Base-by-base conservation (phyloP, 345 rosid species). In the Sonneratia alba region DNA sequence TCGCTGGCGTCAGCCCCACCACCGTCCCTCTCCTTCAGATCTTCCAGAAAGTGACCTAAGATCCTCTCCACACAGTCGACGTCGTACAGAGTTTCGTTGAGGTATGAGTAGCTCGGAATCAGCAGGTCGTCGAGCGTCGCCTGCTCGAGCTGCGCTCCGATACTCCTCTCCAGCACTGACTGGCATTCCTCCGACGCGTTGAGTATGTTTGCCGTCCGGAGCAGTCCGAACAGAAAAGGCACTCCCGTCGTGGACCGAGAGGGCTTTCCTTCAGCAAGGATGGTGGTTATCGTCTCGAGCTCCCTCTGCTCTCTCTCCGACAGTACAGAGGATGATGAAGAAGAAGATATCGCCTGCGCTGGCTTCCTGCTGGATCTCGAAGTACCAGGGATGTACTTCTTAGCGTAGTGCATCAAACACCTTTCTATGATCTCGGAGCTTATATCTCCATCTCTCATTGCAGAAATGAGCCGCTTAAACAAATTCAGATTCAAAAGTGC, bases 31-130 rank as follows among this genome's bases (percentile, higher is more conserved):
- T 80, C 84, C 67, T 81, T 86, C 10, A 80, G 22, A 16, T 85
- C 78, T n/a, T 87, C 92, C 76, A 95, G 75, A 78, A 89, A 95
- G 76, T 85, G 79, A 43, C 86, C 78, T 48, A 95, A 71, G 55
- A 95, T 90, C 71, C 97, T 90, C 82, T 90, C 97, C 12, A 95
- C 80, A 80, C 97, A 90, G 79, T 92, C 93, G n/a, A 95, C 97
- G 45, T 95, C 97, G 67, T 95, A 95, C 69, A 95, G 77, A 0
- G 99, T 95, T 77, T 95, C 99, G 68, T 89, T 89, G 45, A 92
- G 89, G 82, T 92, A 90, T 0, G 99, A 95, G 68, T 95, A 95
- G 79, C 99, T 95, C 4, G 99, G 99, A 56, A 95, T 90, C 69
- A 95, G 84, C 34, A 95, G 74, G 81, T 95, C 99, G 78, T 95